These are phyloP conservation scores for Phycomyces nitens DNA, from an alignment of 192 early-diverging fungal species.

Conservation along the genomic window DNA sequence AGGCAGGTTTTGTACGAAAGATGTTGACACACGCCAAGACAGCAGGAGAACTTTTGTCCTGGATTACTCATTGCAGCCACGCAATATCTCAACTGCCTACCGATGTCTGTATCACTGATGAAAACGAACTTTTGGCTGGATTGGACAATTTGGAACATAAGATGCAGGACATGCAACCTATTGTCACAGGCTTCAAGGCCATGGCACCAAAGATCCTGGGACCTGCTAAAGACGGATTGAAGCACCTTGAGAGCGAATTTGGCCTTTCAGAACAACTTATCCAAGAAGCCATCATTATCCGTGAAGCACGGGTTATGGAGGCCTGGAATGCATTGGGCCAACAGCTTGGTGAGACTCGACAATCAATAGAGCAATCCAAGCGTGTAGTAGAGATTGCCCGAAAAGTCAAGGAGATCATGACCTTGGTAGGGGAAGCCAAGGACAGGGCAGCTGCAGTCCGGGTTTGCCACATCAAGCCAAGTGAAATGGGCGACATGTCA, in stretches of 20 bases:
- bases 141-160: constrained; percentile 20
- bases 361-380: constrained; percentile 12
- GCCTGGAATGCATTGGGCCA: constrained; percentile 33
- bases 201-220: constrained; percentile 21
- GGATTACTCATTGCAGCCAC: constrained; percentile 25
- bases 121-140: constrained; percentile 18
- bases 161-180: constrained; percentile 22
- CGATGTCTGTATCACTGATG: constrained; percentile 25
- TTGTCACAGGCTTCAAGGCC: constrained; percentile 19
- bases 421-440: constrained; percentile 26
- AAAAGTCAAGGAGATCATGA: constrained; percentile 27
- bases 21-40: constrained; percentile 28
- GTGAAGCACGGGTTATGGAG: constrained; percentile 26
- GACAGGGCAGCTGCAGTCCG: constrained; percentile 11
- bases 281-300: constrained; percentile 13
- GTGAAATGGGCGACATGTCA: constrained; percentile 4
- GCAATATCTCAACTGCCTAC: constrained; percentile 20
- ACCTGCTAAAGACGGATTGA: constrained; percentile 12
- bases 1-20: constrained; percentile 22
- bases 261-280: constrained; percentile 6
- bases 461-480: constrained; percentile 3
- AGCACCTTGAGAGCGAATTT: constrained; percentile 1
- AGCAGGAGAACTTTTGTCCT: constrained; percentile 19
- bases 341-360: constrained; percentile 12
- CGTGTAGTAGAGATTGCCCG: constrained; percentile 23